Evolutionary conservation across 192 early-diverging fungal genomes (phyloP).

Genomic region (Rhizoclosmatium sp.): DNA sequence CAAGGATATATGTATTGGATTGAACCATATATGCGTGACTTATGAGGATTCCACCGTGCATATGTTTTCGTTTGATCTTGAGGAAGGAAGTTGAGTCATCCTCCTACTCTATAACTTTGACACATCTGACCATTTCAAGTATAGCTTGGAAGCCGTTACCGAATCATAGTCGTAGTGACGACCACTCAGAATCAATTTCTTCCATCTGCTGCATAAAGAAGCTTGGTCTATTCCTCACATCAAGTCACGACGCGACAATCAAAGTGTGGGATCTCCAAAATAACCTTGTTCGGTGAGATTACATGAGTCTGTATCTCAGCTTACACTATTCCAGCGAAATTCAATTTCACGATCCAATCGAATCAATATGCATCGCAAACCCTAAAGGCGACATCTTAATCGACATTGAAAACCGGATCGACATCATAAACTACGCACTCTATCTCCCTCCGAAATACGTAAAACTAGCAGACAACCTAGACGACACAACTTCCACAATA

Average conservation of each 20-base stretch:
- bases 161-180: constrained; percentile 52
- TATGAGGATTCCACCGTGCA: constrained; percentile 14
- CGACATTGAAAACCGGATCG: constrained; percentile 54
- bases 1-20: neutral
- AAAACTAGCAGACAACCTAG: neutral
- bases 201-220: constrained; percentile 40
- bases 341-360: constrained; percentile 54
- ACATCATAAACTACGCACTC: constrained; percentile 47
- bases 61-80: constrained; percentile 15
- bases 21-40: constrained; percentile 4
- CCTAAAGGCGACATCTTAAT: constrained; percentile 51
- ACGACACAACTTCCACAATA: neutral
- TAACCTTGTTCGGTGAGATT: constrained; percentile 46
- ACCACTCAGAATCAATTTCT: constrained; percentile 57
- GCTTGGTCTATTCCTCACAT: constrained; percentile 50
- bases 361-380: constrained; percentile 47
- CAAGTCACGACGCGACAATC: constrained; percentile 48
- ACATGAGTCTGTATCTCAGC: neutral
- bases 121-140: neutral
- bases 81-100: neutral
- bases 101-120: neutral
- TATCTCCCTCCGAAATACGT: constrained; percentile 52
- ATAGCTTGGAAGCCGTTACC: constrained; percentile 48
- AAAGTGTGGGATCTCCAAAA: constrained; percentile 60
- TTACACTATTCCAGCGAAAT: constrained; percentile 49